Base-by-base conservation (phyloP, 2,329 filamentous ascomycete genomes). In the Pseudogymnoascus verrucosus region DNA sequence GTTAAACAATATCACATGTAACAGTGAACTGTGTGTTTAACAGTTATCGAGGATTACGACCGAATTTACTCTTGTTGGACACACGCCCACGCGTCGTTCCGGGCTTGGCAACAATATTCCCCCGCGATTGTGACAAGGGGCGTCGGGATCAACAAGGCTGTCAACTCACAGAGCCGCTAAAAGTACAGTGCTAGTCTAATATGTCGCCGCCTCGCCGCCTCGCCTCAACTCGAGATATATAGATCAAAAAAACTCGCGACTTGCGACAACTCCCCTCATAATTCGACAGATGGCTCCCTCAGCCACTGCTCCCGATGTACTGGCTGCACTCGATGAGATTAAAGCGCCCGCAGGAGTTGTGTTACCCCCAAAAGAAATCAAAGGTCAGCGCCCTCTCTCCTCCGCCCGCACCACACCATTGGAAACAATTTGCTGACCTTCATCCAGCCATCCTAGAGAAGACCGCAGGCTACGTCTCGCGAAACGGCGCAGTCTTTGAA, bases 381-480 rank as follows among this genome's bases (percentile, higher is more conserved):
- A 92, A 80, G 81, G 81, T 80, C 69, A 65, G 74, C 73, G 19
- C 19, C 10, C 62, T 34, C 34, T 14, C 44, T 47, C 23, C 16
- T 44, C 12, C 31, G 2, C 31, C 23, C 80, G 81, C 74, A 76
- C 8, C 42, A 65, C 62, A 60, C 51, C 67, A 36, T 61, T 63
- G 23, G 62, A 28, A 28, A 39, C 34, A 14, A 26, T 60, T 37
- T 60, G 63, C 69, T 74, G 69, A 73, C 66, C 44, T 40, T 10
- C 14, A 44, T 61, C 59, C 65, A 81, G 81, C 81, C 19, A 84
- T 93, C 69, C 87, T 99, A 72, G 93, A 97, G 76, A 98, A 96
- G 79, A 96, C 93, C 11, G 93, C 95, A 62, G 92, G 92, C 57
- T 98, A 96, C 74, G 90, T 97, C 64, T 87, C 88, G 68, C 79